Evolutionary conservation across 352 stramenopile species (phyloP), one percentile per base, ranked within the genome.

Genomic region (Thraustochytrium sp.): DNA sequence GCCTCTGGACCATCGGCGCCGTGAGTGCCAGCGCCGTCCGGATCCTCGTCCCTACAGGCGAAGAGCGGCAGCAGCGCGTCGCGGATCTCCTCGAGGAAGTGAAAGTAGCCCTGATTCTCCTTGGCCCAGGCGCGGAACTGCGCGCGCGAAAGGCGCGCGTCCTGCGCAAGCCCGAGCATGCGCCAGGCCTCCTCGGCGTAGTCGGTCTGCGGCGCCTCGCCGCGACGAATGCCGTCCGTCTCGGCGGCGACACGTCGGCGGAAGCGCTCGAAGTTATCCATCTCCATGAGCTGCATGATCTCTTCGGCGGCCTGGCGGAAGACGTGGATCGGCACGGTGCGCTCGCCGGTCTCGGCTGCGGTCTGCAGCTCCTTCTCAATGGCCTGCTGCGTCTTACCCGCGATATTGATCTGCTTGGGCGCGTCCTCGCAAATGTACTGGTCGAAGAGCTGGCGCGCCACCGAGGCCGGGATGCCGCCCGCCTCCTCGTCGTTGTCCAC

Each of bases 281-380:
- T 46, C 38, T 80, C 68, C 68, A 80, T 80, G 26, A 80, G 68
- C 68, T 80, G 68, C 68, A 80, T 80, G 68, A 80, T 80, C 38
- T 80, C 68, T 26, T 80, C 36, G 0, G 68, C 68, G 18, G 68
- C 68, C 16, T 61, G 42, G 0, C 53, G 31, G 38, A 80, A 80
- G 44, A 42, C 11, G 21, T 80, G 13, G 3, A 80, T 51, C 16
- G 48, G 48, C 13, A 80, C 68, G 23, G 68, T 75, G n/a, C 9
- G 31, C 42, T 80, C 68, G 34, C 68, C 68, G 18, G 23, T 23
- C 42, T 46, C 53, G 23, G 31, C n/a, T 8, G 68, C 68, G 23
- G 21, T 18, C 23, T 21, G 3, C 1, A 80, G 48, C 23, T 46
- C 18, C 34, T 80, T 44, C 0, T 13, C 13, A 44, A 80, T 80